Evolutionary conservation across 2,329 filamentous ascomycete species (phyloP).

Genomic region (Neopestalotiopsis clavispora): DNA sequence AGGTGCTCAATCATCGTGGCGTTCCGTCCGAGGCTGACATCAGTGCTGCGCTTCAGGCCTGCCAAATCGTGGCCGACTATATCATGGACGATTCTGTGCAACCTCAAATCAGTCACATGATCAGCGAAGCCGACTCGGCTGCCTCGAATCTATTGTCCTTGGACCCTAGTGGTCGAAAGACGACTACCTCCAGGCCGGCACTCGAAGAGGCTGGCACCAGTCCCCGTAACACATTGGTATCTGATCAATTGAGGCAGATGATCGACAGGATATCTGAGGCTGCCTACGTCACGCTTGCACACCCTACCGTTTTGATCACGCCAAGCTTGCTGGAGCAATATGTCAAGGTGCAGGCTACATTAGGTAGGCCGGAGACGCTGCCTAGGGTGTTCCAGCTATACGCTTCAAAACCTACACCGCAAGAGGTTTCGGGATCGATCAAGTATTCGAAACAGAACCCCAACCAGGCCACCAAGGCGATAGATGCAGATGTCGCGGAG

Average conservation of each 20-base stretch:
- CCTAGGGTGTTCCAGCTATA: conserved; percentile 83
- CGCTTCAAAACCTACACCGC: conserved; percentile 78
- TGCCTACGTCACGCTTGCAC: conserved; percentile 72
- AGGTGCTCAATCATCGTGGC: conserved; percentile 26
- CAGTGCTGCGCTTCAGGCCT: conserved; percentile 32
- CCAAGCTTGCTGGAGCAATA: conserved; percentile 74
- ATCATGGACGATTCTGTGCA: conserved; percentile 35
- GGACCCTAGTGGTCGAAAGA: conserved; percentile 27
- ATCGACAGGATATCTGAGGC: conserved; percentile 59
- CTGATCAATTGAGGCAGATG: conserved; percentile 45
- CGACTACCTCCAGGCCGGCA: conserved; percentile 23
- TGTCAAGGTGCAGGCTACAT: conserved; percentile 74
- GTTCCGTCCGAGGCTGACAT: conserved; percentile 36
- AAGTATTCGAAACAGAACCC: conserved; percentile 68
- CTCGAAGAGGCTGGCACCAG: conserved; percentile 7
- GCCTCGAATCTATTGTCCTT: conserved; percentile 41
- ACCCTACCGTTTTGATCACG: conserved; percentile 82
- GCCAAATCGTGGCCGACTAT: conserved; percentile 33
- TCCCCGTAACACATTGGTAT: conserved; percentile 19
- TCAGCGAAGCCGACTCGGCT: conserved; percentile 39
- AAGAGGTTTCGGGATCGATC: conserved; percentile 62
- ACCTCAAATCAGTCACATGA: conserved; percentile 35
- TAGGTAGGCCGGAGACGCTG: conserved; percentile 76
- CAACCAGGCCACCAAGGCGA: conserved; percentile 70
- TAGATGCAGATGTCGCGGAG: conserved; percentile 73